Evolutionary conservation across 495 filamentous ascomycete species (phyloP), one percentile per base, ranked within the genome.

Genomic region (Aspergillus diversus): DNA sequence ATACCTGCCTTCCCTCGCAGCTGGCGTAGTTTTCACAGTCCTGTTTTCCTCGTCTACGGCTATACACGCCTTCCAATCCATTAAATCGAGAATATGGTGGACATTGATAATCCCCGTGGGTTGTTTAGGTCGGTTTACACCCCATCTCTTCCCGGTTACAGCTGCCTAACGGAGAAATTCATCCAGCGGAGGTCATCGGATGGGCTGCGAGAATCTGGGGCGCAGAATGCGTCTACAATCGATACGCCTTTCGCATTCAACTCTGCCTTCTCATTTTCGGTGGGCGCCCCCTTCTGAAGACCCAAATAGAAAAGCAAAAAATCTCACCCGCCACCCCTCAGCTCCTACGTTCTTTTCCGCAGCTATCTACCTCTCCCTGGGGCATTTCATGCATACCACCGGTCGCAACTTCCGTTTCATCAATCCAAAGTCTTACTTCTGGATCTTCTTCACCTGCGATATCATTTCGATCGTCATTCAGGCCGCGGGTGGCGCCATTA

Each of bases 261-360:
- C 86, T 89, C 50, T 81, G 82, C 21, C 85, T 82, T 31, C 79
- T 88, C 27, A 88, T 88, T 69, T 85, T 88, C 63, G 83, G 81
- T 84, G 61, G 62, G 78, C 33, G n/a, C n/a, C n/a, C n/a, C n/a
- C n/a, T n/a, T n/a, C n/a, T n/a, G n/a, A n/a, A n/a, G n/a, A n/a
- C n/a, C n/a, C n/a, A n/a, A n/a, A n/a, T n/a, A n/a, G n/a, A n/a
- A n/a, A n/a, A n/a, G n/a, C n/a, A n/a, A n/a, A n/a, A 27, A 27
- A 27, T 27, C 21, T 27, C 21, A 27, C 21, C 1, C 21, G 1
- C 21, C 13, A 32, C 12, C 3, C 6, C n/a, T 37, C 42, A 83
- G 81, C 80, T 12, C 86, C 86, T 5, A 82, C 81, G 34, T 88
- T 88, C 75, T 85, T 86, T 72, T 86, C 84, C 21, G 86, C 84